Evolutionary conservation across 148 eudicot genomes (phyloP).

Genomic region (Heliosperma pusillum): DNA sequence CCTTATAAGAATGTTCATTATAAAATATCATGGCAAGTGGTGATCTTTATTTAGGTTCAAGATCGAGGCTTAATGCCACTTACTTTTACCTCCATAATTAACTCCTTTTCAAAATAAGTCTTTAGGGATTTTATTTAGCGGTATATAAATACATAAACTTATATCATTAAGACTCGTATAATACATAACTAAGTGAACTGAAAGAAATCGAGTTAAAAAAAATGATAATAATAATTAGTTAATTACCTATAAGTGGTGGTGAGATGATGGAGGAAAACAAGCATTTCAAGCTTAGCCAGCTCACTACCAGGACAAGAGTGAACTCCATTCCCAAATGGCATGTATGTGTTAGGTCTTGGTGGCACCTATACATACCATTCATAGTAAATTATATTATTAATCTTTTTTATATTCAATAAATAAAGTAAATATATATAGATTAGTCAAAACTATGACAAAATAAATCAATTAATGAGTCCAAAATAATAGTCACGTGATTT

Average conservation of each 20-base stretch:
- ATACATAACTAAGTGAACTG: background rate
- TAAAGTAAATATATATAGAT: background rate
- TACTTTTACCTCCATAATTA: too few relatives aligned
- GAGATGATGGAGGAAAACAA: constrained; percentile 72
- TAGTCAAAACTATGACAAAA: background rate
- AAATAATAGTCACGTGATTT: constrained; percentile 42
- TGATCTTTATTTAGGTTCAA: too few relatives aligned
- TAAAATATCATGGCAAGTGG: too few relatives aligned
- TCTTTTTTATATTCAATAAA: background rate
- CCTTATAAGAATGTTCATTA: too few relatives aligned
- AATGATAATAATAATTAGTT: too few relatives aligned
- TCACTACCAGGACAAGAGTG: constrained; percentile 95
- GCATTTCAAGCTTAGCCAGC: constrained; percentile 86
- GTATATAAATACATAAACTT: too few relatives aligned
- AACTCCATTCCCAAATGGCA: constrained; percentile 85
- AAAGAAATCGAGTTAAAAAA: background rate
- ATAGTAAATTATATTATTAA: constrained; percentile 2
- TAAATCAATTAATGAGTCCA: constrained; percentile 4
- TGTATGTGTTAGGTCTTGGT: constrained; percentile 63
- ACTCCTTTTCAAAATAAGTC: too few relatives aligned
- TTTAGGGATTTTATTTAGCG: too few relatives aligned
- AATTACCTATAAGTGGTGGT: constrained; percentile 42
- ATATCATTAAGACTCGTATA: too few relatives aligned
- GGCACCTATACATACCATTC: constrained; percentile 46
- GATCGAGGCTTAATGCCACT: too few relatives aligned